These are phyloP conservation scores for Amanita polypyramis DNA, from an alignment of 768 basidiomycete genomes.

Conservation along the genomic window DNA sequence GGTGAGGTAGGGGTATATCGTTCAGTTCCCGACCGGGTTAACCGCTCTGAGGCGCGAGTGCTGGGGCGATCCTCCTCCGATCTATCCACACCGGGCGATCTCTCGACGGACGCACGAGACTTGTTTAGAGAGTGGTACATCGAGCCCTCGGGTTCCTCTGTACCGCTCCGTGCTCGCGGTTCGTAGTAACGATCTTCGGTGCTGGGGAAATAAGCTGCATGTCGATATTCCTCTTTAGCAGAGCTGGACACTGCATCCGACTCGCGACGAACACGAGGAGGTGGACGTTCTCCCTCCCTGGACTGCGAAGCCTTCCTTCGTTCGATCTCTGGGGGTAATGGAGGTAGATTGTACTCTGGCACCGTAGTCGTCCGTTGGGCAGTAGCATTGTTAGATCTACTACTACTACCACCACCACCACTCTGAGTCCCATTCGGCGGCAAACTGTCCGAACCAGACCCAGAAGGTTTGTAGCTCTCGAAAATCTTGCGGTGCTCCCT, in stretches of 20 bases:
- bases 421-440: not conserved
- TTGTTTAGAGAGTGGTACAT: not conserved
- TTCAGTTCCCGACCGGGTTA: not conserved
- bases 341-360: constrained; percentile 4
- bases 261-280: constrained; percentile 3
- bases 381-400: not conserved
- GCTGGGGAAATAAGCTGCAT: not conserved
- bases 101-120: constrained; percentile 3
- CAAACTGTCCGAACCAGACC: not conserved
- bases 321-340: not conserved
- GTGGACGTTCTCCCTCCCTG: constrained; percentile 3
- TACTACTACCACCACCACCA: too few species aligned
- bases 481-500: constrained; percentile 6
- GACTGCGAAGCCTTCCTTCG: constrained; percentile 1
- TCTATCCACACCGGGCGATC: constrained; percentile 5
- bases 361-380: not conserved
- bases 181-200: constrained; percentile 1
- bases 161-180: not conserved
- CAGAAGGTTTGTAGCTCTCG: constrained; percentile 3
- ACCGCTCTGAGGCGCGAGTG: constrained; percentile 3
- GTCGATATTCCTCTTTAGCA: constrained; percentile 4
- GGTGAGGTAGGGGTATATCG: constrained; percentile 1
- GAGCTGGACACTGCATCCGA: not conserved
- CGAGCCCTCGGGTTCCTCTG: not conserved
- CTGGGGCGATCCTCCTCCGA: constrained; percentile 6